Evolutionary conservation across 2,329 filamentous ascomycete species (phyloP).

Genomic region (Sporothrix mexicana): DNA sequence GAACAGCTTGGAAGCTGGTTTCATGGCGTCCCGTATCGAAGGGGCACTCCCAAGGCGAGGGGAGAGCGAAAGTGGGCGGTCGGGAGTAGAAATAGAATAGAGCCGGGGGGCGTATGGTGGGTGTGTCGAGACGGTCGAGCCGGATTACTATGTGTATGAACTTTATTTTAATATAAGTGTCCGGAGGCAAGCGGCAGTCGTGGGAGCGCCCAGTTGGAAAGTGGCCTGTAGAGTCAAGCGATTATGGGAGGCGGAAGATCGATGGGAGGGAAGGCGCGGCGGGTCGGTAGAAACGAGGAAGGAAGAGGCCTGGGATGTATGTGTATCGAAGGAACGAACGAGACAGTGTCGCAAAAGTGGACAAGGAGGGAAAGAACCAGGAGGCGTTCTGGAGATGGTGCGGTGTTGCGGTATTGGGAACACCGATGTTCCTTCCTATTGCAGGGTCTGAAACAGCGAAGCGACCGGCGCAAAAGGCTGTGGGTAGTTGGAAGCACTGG

Average conservation of each 20-base stretch:
- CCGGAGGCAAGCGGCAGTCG: constrained; percentile 14
- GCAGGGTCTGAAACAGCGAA: constrained; percentile 35
- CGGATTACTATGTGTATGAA: neutral
- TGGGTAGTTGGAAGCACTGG: neutral
- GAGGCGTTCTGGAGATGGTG: neutral
- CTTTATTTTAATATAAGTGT: constrained; percentile 19
- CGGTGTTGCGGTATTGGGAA: neutral
- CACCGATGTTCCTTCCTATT: constrained; percentile 31
- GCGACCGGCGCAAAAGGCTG: constrained; percentile 15
- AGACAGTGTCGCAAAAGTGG: constrained; percentile 1
- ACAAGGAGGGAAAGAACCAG: neutral
- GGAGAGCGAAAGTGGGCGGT: neutral
- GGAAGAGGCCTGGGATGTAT: neutral
- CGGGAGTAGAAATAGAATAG: constrained; percentile 25
- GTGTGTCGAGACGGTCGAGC: neutral
- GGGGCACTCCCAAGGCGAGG: constrained; percentile 5
- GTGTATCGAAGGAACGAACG: constrained; percentile 22
- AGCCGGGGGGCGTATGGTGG: neutral
- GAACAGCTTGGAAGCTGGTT: constrained; percentile 59
- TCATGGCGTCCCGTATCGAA: constrained; percentile 50
- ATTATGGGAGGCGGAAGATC: neutral
- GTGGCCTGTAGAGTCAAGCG: no score
- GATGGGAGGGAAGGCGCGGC: constrained; percentile 9
- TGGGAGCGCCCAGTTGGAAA: neutral
- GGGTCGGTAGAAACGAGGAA: constrained; percentile 21